These are phyloP conservation scores for Bipolaris bicolor DNA, from an alignment of 2,329 filamentous ascomycete species.

Conservation along the genomic window DNA sequence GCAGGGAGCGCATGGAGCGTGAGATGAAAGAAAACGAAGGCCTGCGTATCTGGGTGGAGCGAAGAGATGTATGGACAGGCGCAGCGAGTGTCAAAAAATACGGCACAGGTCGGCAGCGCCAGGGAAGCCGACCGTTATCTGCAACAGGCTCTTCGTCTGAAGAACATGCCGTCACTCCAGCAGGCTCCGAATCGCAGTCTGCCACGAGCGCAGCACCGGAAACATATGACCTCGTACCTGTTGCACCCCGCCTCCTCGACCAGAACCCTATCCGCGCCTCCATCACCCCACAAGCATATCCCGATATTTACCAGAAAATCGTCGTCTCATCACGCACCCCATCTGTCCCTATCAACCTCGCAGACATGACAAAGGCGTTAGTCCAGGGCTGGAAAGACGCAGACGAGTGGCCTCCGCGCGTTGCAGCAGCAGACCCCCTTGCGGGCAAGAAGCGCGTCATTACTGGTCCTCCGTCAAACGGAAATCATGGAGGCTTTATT, in stretches of 20 bases:
- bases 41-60: slow-evolving; percentile 75
- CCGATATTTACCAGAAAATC: slow-evolving; percentile 88
- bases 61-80: slow-evolving; percentile 85
- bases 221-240: slow-evolving; percentile 63
- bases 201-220: slow-evolving; percentile 14
- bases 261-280: slow-evolving; percentile 77
- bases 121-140: slow-evolving; percentile 2
- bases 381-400: slow-evolving; percentile 92
- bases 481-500: slow-evolving; percentile 39
- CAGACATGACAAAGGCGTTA: slow-evolving; percentile 78
- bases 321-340: slow-evolving; percentile 80
- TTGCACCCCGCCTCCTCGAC: slow-evolving; percentile 74
- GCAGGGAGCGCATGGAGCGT: slow-evolving; percentile 45
- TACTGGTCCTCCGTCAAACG: slow-evolving; percentile 17
- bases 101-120: slow-evolving; percentile 17
- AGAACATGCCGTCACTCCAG: slow-evolving; percentile 13
- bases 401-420: slow-evolving; percentile 86
- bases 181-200: slow-evolving; percentile 14
- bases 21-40: slow-evolving; percentile 76
- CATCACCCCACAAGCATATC: slow-evolving; percentile 75
- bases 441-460: slow-evolving; percentile 46
- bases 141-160: slow-evolving; percentile 17
- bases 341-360: slow-evolving; percentile 84
- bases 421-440: slow-evolving; percentile 56
- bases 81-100: slow-evolving; percentile 60